Evolutionary conservation across 345 rosid species (phyloP).

Genomic region (Hypericum androsaemum): DNA sequence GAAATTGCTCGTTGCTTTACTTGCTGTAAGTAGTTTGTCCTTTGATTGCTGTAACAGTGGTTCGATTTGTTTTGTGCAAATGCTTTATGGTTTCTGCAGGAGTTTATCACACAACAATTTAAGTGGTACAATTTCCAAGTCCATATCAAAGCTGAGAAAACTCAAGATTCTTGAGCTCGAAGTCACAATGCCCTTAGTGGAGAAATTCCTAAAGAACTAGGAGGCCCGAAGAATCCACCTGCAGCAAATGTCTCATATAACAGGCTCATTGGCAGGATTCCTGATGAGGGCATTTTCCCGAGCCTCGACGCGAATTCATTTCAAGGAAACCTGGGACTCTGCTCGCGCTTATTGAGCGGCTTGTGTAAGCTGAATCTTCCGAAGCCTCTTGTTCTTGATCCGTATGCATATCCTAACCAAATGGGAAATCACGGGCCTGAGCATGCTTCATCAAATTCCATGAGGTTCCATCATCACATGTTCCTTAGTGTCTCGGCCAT

Average conservation of each 20-base stretch:
- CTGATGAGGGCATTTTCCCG: slow-evolving; percentile 53
- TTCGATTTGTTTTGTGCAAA: background rate
- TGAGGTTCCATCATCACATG: slow-evolving; percentile 25
- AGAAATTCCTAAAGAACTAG: slow-evolving; percentile 64
- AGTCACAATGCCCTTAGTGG: slow-evolving; percentile 58
- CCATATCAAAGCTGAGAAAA: slow-evolving; percentile 50
- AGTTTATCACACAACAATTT: slow-evolving; percentile 68
- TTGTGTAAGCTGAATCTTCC: slow-evolving; percentile 74
- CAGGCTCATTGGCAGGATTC: slow-evolving; percentile 64
- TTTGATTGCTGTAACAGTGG: background rate
- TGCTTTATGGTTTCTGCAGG: slow-evolving; percentile 33
- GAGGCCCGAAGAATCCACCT: slow-evolving; percentile 50
- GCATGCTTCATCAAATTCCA: slow-evolving; percentile 14
- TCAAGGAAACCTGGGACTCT: slow-evolving; percentile 71
- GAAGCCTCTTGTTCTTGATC: slow-evolving; percentile 80
- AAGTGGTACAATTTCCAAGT: slow-evolving; percentile 52
- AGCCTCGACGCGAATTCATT: slow-evolving; percentile 74
- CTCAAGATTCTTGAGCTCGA: slow-evolving; percentile 74
- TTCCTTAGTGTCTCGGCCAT: slow-evolving; percentile 73
- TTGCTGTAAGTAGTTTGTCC: slow-evolving; percentile 45
- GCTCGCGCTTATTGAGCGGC: slow-evolving; percentile 76
- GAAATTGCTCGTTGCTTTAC: slow-evolving; percentile 76
- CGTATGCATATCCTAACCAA: slow-evolving; percentile 32
- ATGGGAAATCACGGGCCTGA: slow-evolving; percentile 15
- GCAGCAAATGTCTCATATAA: slow-evolving; percentile 76